Evolutionary conservation across 768 basidiomycete species (phyloP).

Genomic region (Podaxis sp.): DNA sequence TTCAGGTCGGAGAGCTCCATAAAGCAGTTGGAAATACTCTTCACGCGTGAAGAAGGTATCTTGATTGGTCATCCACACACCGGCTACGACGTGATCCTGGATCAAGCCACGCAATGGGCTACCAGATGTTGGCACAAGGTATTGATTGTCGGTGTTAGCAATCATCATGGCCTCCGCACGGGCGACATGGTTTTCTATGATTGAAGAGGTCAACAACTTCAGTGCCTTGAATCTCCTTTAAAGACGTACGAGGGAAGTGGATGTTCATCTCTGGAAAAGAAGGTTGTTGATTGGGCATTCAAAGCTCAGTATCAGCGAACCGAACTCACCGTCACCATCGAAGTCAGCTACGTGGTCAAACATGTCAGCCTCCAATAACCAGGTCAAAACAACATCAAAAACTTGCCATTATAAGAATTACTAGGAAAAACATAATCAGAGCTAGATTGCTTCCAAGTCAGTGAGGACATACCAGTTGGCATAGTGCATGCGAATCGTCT

Average conservation of each 20-base stretch:
- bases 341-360: conserved; percentile 19
- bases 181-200: conserved; percentile 86
- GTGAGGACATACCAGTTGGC: conserved; percentile 80
- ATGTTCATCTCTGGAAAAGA: conserved; percentile 88
- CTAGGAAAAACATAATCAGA: conserved; percentile 35
- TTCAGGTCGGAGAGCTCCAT: conserved; percentile 91
- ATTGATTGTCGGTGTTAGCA: conserved; percentile 98
- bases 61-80: conserved; percentile 98
- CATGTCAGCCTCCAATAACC: conserved; percentile 16
- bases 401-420: conserved; percentile 93
- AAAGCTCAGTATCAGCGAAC: background rate
- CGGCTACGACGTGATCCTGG: conserved; percentile 98
- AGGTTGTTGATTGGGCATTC: background rate
- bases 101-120: conserved; percentile 97
- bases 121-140: conserved; percentile 97
- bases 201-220: conserved; percentile 7
- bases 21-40: conserved; percentile 93
- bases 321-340: conserved; percentile 28
- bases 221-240: background rate
- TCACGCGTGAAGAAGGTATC: conserved; percentile 93
- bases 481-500: conserved; percentile 99
- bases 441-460: background rate
- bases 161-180: conserved; percentile 92
- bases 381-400: background rate
- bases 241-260: conserved; percentile 88